phyloP scores from a whole-genome alignment of 192 early-diverging fungal genomes.

The Entrophospora sp. region DNA sequence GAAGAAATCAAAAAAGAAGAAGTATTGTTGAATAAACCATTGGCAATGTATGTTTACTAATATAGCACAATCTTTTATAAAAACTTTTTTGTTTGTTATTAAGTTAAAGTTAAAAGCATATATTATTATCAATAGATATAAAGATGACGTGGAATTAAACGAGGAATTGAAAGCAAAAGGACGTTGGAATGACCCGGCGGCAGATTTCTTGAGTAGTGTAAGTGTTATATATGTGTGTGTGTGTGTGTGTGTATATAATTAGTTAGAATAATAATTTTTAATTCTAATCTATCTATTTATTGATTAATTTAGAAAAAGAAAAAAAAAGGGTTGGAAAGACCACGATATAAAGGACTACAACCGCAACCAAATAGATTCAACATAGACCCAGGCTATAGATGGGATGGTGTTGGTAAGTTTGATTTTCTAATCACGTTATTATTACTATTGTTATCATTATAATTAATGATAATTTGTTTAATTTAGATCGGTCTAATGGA shows the following conservation, averaged over 20 bases:
- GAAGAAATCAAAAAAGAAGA: constrained; percentile 30
- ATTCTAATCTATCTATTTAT: too few species aligned
- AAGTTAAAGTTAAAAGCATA: too few species aligned
- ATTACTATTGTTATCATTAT: neutral
- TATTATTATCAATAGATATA: constrained; percentile 42
- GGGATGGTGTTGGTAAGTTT: constrained; percentile 49
- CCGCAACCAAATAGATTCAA: constrained; percentile 57
- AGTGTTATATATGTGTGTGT: neutral
- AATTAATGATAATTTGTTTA: neutral
- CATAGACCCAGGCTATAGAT: constrained; percentile 57
- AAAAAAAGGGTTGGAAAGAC: constrained; percentile 26
- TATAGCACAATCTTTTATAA: neutral
- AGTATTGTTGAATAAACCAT: constrained; percentile 35
- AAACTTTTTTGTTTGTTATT: too few species aligned
- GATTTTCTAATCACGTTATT: neutral
- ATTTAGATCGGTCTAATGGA: constrained; percentile 48
- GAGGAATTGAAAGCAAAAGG: constrained; percentile 49
- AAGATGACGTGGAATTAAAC: constrained; percentile 53
- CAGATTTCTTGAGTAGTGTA: constrained; percentile 41
- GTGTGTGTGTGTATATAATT: too few species aligned
- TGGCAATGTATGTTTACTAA: constrained; percentile 36
- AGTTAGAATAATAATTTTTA: too few species aligned
- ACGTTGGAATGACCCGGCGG: constrained; percentile 59
- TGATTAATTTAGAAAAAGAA: constrained; percentile 28
- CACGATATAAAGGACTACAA: constrained; percentile 47